Evolutionary conservation across 2,329 filamentous ascomycete species (phyloP), one percentile per base, ranked within the genome.

Genomic region (Beauveria scarabaeidicola): DNA sequence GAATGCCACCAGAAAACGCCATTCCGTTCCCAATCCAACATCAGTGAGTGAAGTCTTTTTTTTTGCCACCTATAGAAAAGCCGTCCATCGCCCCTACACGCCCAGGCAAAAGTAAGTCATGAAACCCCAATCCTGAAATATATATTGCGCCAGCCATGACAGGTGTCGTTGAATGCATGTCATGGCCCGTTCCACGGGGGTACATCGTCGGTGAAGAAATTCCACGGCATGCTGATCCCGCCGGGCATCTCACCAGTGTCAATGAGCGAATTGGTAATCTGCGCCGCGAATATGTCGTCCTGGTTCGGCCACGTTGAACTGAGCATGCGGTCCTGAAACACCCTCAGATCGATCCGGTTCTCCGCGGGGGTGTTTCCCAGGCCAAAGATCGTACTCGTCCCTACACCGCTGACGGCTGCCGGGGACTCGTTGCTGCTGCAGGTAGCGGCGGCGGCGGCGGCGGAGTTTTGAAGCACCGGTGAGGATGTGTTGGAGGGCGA

Each of bases 361-460:
- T 74, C 72, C 57, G 73, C 72, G 6, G 64, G 64, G 13, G 68
- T 72, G 63, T 71, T 73, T n/a, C 71, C 71, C n/a, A 72, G 68
- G 15, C 60, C 60, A 40, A 59, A 59, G 15, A 53, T 38, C 5
- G 57, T 48, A 11, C 50, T 53, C 41, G 50, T 48, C 5, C 50
- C 50, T 3, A 53, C 40, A 9, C 50, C 57, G 8, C 50, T 48
- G 40, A 52, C 41, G 21, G 38, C 21, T 3, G 41, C 25, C 0
- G 69, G 68, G 6, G 71, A 72, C 10, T 70, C 68, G 40, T 72
- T 66, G 36, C 66, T 70, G 61, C 70, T 71, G 15, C 62, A 64
- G 17, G 21, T 5, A 8, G 13, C 32, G 32, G 32, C 10, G 32
- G 32, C 64, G 36, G 63, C 67, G 5, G 65, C 65, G 8, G 61